phyloP scores from a whole-genome alignment of 257 asterid species.

The Salvia miltiorrhiza region DNA sequence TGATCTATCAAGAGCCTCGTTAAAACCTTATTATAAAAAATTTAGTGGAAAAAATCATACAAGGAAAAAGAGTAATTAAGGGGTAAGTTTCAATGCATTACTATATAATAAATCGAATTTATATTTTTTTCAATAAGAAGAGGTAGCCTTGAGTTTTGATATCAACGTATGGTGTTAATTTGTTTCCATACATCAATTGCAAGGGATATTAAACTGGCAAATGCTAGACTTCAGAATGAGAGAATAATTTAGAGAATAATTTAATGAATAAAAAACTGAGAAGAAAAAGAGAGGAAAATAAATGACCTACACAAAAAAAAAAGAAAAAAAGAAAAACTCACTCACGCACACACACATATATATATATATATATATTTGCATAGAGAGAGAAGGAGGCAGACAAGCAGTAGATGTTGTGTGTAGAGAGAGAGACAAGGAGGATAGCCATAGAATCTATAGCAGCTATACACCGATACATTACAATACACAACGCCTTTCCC shows the following conservation, averaged over 20 bases:
- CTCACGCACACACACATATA: not conserved
- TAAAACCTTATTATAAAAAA: no score
- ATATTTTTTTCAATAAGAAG: no score
- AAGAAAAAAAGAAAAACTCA: not conserved
- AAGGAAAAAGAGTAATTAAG: no score
- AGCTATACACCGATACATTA: constrained; percentile 15
- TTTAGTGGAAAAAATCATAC: no score
- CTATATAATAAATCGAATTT: no score
- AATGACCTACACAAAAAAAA: constrained; percentile 3
- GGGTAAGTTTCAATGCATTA: no score
- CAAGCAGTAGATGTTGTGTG: constrained; percentile 10
- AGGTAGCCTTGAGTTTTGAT: no score
- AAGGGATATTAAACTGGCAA: no score
- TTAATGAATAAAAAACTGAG: not conserved
- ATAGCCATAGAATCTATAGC: constrained; percentile 19
- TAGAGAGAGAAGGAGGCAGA: not conserved
- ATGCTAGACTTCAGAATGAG: not conserved
- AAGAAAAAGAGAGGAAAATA: not conserved
- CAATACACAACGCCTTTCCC: constrained; percentile 5
- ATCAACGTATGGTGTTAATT: no score
- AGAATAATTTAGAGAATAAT: no score
- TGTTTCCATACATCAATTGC: no score
- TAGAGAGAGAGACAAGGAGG: constrained; percentile 12
- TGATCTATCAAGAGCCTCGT: no score
- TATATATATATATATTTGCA: not conserved